Evolutionary conservation across 2,329 filamentous ascomycete species (phyloP), one percentile per base, ranked within the genome.

Genomic region (Geosmithia flava): DNA sequence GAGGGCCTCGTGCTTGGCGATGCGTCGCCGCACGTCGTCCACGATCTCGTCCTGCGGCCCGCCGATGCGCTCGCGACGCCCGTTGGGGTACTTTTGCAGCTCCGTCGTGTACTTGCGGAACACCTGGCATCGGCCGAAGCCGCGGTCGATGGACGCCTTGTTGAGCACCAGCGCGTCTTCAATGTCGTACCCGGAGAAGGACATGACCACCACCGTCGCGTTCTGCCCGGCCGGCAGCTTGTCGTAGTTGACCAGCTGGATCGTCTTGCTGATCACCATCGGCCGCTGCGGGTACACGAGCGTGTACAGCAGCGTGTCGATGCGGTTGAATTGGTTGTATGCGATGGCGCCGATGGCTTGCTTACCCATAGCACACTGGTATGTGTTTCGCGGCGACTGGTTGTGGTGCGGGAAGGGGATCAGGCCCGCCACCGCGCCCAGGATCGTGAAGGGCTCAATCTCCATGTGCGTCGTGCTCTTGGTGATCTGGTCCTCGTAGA

Each of bases 361-460:
- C 70, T 98, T 98, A 78, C 93, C 93, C 93, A 98, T 98, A 68
- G 93, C 93, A 69, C 91, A 96, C 74, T 97, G 91, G 61, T 98
- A 98, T 0, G 93, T 98, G 63, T 98, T 98, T 75, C 93, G 79
- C 10, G 93, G 93, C 16, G 94, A 98, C 65, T 98, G 93, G 66
- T 98, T 98, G 72, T 98, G 93, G 64, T 98, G 93, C 8, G 93
- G 93, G 60, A 97, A 98, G 4, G 93, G 93, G 62, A 98, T 98
- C 39, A 98, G 74, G 42, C 93, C 93, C 40, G 93, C 93, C 23
- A 98, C 93, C 44, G 93, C 93, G 23, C 93, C 93, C 15, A 98
- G 77, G 46, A 98, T 84, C 1, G 93, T 98, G 61, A 98, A 98
- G 0, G 94, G 94, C 62, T 98, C 93, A 52, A 98, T 97, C 65